These are phyloP conservation scores for Trypanosomatidae sp. DNA, from an alignment of 208 protist species.

Conservation along the genomic window DNA sequence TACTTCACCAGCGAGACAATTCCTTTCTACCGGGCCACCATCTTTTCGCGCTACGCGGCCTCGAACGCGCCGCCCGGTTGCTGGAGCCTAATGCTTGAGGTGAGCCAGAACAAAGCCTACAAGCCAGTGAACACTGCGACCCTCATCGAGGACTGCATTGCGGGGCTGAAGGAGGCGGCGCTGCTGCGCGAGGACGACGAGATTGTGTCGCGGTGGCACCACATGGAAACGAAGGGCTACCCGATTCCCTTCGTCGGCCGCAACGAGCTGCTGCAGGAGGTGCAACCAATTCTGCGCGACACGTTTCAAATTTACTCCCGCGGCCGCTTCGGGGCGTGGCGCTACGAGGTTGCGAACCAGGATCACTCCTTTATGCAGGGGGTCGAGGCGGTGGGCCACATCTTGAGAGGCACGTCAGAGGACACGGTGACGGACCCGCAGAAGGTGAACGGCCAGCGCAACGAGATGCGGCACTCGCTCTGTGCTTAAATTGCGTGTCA, in stretches of 20 bases:
- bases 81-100: conserved; percentile 78
- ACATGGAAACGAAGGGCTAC: conserved; percentile 71
- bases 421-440: conserved; percentile 32
- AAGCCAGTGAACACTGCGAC: conserved; percentile 35
- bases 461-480: too few relatives aligned
- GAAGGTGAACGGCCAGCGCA: conserved; percentile 56
- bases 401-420: conserved; percentile 18
- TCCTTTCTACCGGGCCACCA: conserved; percentile 78
- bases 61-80: conserved; percentile 51
- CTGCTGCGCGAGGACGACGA: conserved; percentile 44
- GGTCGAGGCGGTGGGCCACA: conserved; percentile 50
- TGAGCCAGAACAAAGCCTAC: conserved; percentile 31
- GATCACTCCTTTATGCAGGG: conserved; percentile 72
- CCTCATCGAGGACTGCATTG: conserved; percentile 51
- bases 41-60: conserved; percentile 75
- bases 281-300: conserved; percentile 34
- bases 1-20: conserved; percentile 73
- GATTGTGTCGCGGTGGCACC: conserved; percentile 56
- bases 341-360: conserved; percentile 79
- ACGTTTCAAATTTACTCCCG: conserved; percentile 53
- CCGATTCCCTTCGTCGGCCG: conserved; percentile 65
- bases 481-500: too few relatives aligned
- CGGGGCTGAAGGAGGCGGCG: conserved; percentile 30
- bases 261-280: conserved; percentile 49
- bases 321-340: conserved; percentile 69